Evolutionary conservation across 495 filamentous ascomycete genomes (phyloP), one percentile per base, ranked within the genome.

Genomic region (Xylaria palmicola): DNA sequence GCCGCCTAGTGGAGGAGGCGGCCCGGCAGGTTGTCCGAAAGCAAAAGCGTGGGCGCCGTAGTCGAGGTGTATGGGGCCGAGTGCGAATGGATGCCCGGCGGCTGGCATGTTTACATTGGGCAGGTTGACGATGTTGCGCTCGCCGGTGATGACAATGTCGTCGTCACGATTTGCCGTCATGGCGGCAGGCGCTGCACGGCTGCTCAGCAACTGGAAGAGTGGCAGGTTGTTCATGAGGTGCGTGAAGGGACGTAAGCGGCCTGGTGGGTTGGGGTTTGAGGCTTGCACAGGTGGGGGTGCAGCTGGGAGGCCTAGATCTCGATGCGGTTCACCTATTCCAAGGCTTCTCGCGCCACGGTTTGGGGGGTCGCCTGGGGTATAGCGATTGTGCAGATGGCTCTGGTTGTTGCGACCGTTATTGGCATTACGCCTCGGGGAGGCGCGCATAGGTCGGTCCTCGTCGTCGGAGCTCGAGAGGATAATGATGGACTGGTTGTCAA

Each of bases 61-160:
- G 34, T 68, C 61, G 19, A 72, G 63, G 13, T 64, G 49, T 8
- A 63, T 59, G 19, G 45, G 64, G 22, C 30, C 41, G 3, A 56
- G 10, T 0, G 26, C 60, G 12, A 63, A 48, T 0, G 48, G 39
- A 1, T 57, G 62, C 2, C 60, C 43, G 9, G 26, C 30, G 36
- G 55, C 30, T 27, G 53, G 27, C 26, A 48, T 26, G 12, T 26
- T 2, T 13, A 22, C 26, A 13, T 51, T 41, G 47, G 36, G 56
- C 43, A n/a, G 24, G 44, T 52, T 52, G 29, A 8, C 8, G 7
- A 60, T 24, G 17, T 51, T 51, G 19, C 63, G 66, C 22, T 70
- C 66, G 30, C 74, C 74, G 34, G 73, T 68, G 22, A 72, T 39
- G 39, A 75, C 72, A n/a, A 79, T 58, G 19, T 78, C 75, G 12